phyloP scores from a whole-genome alignment of 192 early-diverging fungal genomes.

The Gryganskiella cystojenkinii region DNA sequence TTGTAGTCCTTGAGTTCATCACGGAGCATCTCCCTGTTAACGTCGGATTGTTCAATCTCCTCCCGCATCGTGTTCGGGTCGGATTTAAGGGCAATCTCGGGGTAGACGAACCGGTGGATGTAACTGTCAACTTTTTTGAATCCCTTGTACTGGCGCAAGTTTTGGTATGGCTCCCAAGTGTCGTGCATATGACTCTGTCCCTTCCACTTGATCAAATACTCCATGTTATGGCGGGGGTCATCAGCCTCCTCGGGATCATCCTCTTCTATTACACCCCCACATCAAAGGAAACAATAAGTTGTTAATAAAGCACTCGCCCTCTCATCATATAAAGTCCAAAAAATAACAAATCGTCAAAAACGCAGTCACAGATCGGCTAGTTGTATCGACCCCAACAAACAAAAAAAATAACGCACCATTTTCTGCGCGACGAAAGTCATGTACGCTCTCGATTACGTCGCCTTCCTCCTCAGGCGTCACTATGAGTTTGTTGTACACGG shows the following conservation, averaged over 20 bases:
- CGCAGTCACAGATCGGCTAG: no score
- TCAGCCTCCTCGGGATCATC: constrained; percentile 39
- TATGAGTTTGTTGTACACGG: constrained; percentile 24
- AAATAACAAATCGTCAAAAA: no score
- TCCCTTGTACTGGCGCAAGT: constrained; percentile 81
- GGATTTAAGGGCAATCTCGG: constrained; percentile 55
- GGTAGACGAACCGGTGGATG: constrained; percentile 74
- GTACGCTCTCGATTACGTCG: constrained; percentile 68
- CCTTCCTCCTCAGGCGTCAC: constrained; percentile 57
- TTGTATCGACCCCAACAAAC: no score
- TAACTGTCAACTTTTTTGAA: constrained; percentile 93
- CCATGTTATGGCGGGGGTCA: constrained; percentile 65
- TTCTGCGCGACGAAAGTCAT: constrained; percentile 57
- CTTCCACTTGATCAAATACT: constrained; percentile 97
- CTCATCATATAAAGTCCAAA: neutral
- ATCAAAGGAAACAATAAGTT: constrained; percentile 2
- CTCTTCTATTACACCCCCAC: constrained; percentile 10
- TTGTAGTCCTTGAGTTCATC: constrained; percentile 85
- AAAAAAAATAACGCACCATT: constrained; percentile 25
- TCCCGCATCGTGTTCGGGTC: constrained; percentile 73
- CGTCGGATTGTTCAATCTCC: constrained; percentile 90
- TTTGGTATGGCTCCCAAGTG: constrained; percentile 84
- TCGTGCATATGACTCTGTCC: constrained; percentile 90
- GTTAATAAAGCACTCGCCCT: neutral
- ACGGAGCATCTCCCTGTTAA: constrained; percentile 83